Percentiles rank a stretch among this genome's conserved stretches.
Evolutionary conservation across 2,329 filamentous ascomycete genomes (phyloP).

Genomic region (Paraconiothyrium sp.): DNA sequence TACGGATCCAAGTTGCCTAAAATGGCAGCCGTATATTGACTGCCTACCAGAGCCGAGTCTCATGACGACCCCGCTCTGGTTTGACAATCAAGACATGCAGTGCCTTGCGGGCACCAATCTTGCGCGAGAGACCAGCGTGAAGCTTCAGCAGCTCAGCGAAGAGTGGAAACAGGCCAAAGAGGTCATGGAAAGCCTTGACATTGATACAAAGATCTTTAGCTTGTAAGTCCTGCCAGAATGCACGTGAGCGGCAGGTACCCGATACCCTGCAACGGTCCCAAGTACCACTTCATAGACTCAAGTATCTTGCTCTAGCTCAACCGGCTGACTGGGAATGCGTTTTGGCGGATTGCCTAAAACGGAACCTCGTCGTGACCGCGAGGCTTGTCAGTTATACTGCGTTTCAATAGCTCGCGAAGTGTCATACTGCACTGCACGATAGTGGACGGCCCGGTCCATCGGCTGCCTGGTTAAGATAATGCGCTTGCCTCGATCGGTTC

Average conservation of each 20-base stretch:
- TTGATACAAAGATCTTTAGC: slow-evolving; percentile 27
- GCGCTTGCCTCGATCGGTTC: not conserved
- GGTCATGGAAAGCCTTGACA: slow-evolving; percentile 29
- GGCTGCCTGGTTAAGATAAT: not conserved
- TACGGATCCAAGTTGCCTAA: slow-evolving; percentile 32
- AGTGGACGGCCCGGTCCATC: not conserved
- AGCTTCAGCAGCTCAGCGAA: slow-evolving; percentile 29
- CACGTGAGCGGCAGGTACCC: slow-evolving; percentile 2
- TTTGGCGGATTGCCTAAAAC: not conserved
- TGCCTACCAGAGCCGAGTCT: slow-evolving; percentile 42
- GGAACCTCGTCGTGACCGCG: not conserved
- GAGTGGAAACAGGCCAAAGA: slow-evolving; percentile 37
- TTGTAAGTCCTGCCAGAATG: slow-evolving; percentile 34
- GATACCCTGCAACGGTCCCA: not conserved
- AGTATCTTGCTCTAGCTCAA: not conserved
- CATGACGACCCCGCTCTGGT: slow-evolving; percentile 52
- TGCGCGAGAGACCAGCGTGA: slow-evolving; percentile 33
- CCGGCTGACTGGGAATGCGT: not conserved
- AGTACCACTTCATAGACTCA: not conserved
- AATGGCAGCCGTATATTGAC: slow-evolving; percentile 49
- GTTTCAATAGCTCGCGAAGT: not conserved
- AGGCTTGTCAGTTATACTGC: not conserved
- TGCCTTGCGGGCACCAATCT: slow-evolving; percentile 50
- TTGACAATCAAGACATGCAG: slow-evolving; percentile 43
- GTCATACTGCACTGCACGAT: not conserved